Evolutionary conservation across 345 rosid species (phyloP).

Genomic region (Anastatica hierochuntica): DNA sequence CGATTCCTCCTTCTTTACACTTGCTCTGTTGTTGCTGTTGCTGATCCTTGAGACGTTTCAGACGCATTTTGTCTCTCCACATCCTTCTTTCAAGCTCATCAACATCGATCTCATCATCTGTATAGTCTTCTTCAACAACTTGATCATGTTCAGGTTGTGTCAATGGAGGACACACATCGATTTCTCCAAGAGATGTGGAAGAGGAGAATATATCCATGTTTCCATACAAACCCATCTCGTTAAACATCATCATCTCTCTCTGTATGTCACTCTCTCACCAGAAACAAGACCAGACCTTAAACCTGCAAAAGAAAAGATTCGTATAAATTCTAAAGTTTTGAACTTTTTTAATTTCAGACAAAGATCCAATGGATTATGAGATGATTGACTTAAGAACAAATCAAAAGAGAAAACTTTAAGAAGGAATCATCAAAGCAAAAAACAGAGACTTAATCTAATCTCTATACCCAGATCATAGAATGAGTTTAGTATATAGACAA

Average conservation of each 20-base stretch:
- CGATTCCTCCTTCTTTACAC: constrained; percentile 34
- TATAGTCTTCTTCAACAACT: constrained; percentile 43
- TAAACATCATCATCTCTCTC: constrained; percentile 29
- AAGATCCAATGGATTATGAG: too few relatives aligned
- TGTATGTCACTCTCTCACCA: neutral
- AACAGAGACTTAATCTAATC: neutral
- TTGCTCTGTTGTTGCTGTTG: constrained; percentile 26
- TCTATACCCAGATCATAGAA: too few relatives aligned
- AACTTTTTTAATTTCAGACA: neutral
- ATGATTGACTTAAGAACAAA: too few relatives aligned
- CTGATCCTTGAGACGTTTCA: constrained; percentile 56
- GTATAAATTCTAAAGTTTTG: neutral
- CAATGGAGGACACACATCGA: constrained; percentile 26
- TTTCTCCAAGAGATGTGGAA: constrained; percentile 28
- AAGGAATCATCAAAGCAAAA: neutral
- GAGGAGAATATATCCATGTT: constrained; percentile 47
- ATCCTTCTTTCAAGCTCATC: constrained; percentile 72
- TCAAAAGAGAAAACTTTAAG: neutral
- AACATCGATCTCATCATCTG: constrained; percentile 58
- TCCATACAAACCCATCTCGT: constrained; percentile 50
- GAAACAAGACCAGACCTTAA: too few relatives aligned
- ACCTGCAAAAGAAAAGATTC: too few relatives aligned
- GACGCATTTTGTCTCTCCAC: constrained; percentile 68
- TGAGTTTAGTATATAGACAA: neutral
- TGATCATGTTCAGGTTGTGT: constrained; percentile 37